Base-by-base conservation (phyloP, 2,329 filamentous ascomycete species). In the Orbilia javanica region DNA sequence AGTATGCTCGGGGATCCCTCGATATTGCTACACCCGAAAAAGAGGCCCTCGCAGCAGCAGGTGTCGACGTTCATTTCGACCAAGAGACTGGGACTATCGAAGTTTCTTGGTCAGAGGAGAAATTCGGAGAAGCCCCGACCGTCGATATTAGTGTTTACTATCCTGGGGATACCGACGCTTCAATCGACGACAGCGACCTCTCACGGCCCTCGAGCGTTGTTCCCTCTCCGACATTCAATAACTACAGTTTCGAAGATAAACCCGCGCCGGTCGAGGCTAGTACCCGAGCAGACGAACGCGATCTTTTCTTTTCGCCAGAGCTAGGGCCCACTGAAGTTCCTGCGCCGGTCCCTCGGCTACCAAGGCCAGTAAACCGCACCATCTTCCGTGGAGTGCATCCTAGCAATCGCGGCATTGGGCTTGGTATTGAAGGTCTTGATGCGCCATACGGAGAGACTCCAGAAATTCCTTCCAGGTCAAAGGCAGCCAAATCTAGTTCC, bases 31-130 rank as follows among this genome's bases (percentile, higher is more conserved):
- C 74, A 20, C n/a, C 62, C 20, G 60, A 78, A n/a, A 67, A 46
- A 42, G 62, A 67, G 13, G n/a, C 60, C 10, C 31, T 50, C 8
- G 52, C 69, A 15, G 75, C 75, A 7, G 75, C 75, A 11, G 75
- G 69, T 25, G 64, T 79, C 22, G 75, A 79, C 34, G 75, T 79
- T 36, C 75, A 79, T 27, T 79, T 74, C 13, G 75, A 79, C 29
- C 75, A 79, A 70, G 75, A 79, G 48, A 74, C 63, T n/a, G 75
- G 75, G 10, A 79, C 75, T 3, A 74, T 79, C 34, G 75, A 79
- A 60, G 75, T 79, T 63, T 79, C 75, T 6, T 79, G 75, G 75
- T 79, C 75, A 5, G 55, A 66, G 27, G 75, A 79, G 20, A 64
- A 70, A 13, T 79, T 74, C 44, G 75, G 75, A 25, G 75, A 79